These are phyloP conservation scores for Xylaria sp. DNA, from an alignment of 2,329 filamentous ascomycete species.

Conservation along the genomic window DNA sequence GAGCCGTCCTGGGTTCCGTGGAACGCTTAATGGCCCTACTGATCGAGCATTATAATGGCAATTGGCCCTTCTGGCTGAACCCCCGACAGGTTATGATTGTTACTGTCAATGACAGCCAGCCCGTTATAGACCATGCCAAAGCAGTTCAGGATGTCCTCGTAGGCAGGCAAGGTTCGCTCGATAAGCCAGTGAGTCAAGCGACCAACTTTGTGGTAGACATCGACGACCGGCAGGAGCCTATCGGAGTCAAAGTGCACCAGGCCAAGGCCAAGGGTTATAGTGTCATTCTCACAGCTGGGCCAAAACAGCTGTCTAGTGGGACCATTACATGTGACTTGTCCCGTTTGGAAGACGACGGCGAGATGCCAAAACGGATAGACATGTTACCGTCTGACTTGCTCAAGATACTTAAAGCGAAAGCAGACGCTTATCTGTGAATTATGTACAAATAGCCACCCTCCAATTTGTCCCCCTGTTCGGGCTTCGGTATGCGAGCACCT, in stretches of 20 bases:
- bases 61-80: conserved; percentile 90
- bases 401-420: conserved; percentile 58
- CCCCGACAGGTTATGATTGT: conserved; percentile 81
- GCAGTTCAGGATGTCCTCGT: conserved; percentile 62
- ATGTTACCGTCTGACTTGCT: conserved; percentile 60
- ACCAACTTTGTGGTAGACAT: conserved; percentile 75
- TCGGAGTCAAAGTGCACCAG: conserved; percentile 77
- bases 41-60: conserved; percentile 83
- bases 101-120: conserved; percentile 72
- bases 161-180: conserved; percentile 55
- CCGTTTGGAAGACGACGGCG: conserved; percentile 45
- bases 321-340: conserved; percentile 64
- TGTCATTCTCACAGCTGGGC: conserved; percentile 78
- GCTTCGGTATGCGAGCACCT: background rate
- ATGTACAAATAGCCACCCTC: conserved; percentile 38
- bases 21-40: conserved; percentile 87
- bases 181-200: conserved; percentile 61
- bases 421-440: conserved; percentile 59
- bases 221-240: conserved; percentile 71
- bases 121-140: conserved; percentile 63
- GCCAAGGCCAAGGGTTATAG: conserved; percentile 80
- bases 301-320: conserved; percentile 68
- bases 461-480: background rate
- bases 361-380: conserved; percentile 49
- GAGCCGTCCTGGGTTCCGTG: conserved; percentile 84